A percentile compares a stretch with the other conserved stretches of the same genome.
phyloP scores from a whole-genome alignment of 345 rosid genomes.

The Eucalyptus curtisii region DNA sequence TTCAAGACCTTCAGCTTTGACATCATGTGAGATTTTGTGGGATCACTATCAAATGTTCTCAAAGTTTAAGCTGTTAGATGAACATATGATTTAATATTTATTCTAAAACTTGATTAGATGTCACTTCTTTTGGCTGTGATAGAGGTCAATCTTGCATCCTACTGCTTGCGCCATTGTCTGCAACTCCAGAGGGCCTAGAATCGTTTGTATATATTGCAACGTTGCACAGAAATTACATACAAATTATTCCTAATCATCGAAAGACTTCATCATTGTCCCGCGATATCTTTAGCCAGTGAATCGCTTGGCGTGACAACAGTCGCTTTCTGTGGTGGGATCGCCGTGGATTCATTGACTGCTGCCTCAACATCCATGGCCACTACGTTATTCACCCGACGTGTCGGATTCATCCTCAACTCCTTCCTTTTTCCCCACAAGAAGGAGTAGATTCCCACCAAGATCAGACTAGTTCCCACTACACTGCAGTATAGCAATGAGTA shows the following conservation, averaged over 20 bases:
- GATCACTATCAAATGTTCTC: rapidly evolving
- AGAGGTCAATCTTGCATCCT: neutral
- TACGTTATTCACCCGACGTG: neutral
- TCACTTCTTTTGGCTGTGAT: neutral
- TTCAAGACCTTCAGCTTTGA: rapidly evolving
- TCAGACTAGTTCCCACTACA: slow-evolving; percentile 11
- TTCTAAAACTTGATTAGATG: neutral
- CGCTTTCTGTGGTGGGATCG: neutral
- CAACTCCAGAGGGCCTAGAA: neutral
- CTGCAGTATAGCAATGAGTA: neutral
- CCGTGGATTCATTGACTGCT: neutral
- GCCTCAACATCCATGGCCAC: neutral
- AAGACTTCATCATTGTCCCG: neutral
- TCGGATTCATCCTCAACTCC: neutral
- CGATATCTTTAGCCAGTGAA: neutral
- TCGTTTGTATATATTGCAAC: neutral
- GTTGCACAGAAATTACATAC: neutral
- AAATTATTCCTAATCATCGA: neutral
- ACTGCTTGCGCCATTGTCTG: neutral
- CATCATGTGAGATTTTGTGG: rapidly evolving
- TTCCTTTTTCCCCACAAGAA: slow-evolving; percentile 19
- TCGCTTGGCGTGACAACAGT: neutral
- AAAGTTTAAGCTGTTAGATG: rapidly evolving
- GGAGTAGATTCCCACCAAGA: slow-evolving; percentile 24
- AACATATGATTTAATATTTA: no score